A percentile compares a stretch with the other conserved stretches of the same genome.
Conservation (phyloP, 441 rosid genomes). For the Adansonia rubrostipa region DNA sequence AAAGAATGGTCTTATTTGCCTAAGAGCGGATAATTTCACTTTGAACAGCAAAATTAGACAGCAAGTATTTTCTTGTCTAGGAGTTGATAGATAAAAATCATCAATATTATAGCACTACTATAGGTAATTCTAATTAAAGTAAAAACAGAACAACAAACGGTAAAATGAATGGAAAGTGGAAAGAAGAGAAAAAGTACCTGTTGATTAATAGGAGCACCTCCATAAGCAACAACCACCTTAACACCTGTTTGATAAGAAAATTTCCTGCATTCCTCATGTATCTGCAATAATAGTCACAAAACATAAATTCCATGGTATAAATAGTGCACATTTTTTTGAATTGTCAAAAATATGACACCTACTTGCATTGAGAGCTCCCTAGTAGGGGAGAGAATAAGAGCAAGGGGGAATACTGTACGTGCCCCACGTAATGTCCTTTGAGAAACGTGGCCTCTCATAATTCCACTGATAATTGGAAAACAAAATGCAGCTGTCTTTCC, state of each 20-base stretch:
- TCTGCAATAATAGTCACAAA: conserved; percentile 46
- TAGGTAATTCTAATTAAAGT: not conserved
- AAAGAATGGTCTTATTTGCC: not conserved
- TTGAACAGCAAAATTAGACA: not conserved
- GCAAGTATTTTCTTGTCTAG: not conserved
- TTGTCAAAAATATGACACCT: conserved; percentile 33
- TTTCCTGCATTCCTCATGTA: conserved; percentile 88
- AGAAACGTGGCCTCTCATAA: conserved; percentile 62
- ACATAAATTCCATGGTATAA: conserved; percentile 13
- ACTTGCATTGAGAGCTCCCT: conserved; percentile 93
- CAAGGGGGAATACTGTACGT: conserved; percentile 79
- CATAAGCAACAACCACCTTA: conserved; percentile 87
- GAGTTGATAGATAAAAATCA: not conserved
- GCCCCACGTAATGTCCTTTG: conserved; percentile 71
- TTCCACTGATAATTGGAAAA: conserved; percentile 88
- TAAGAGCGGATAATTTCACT: not conserved
- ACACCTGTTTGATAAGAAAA: conserved; percentile 92
- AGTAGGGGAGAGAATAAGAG: conserved; percentile 88
- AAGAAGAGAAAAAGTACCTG: conserved; percentile 48
- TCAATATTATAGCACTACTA: not conserved
- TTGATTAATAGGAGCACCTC: conserved; percentile 85
- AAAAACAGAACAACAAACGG: not conserved
- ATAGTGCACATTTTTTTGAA: conserved; percentile 13
- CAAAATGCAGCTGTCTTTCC: conserved; percentile 98
- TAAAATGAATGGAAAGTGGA: not conserved